phyloP scores from a whole-genome alignment of 2,329 filamentous ascomycete species.

The Aspergillus nomiae region DNA sequence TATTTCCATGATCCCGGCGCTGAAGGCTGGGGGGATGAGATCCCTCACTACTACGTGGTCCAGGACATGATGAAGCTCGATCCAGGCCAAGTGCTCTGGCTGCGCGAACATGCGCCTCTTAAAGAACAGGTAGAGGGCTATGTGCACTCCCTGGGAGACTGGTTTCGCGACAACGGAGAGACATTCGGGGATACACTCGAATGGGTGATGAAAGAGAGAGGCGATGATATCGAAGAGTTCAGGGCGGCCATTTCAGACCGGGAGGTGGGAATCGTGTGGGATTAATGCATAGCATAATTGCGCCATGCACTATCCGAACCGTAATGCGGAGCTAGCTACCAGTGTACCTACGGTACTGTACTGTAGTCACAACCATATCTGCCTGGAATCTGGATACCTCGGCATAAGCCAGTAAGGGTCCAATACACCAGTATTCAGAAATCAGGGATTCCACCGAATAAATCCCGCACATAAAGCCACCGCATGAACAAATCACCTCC shows the following conservation, averaged over 20 bases:
- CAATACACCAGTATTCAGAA: background rate
- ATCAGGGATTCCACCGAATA: background rate
- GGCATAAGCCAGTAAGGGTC: background rate
- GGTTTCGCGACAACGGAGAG: constrained; percentile 66
- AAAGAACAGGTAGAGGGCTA: constrained; percentile 61
- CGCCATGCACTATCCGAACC: background rate
- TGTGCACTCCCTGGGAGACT: constrained; percentile 55
- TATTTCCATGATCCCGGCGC: constrained; percentile 54
- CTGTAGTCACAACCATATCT: background rate
- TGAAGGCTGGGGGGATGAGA: constrained; percentile 68
- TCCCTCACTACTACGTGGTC: constrained; percentile 64
- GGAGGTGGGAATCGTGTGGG: constrained; percentile 34
- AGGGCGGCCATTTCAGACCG: constrained; percentile 31
- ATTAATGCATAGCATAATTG: constrained; percentile 7
- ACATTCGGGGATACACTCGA: constrained; percentile 62
- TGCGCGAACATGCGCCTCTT: constrained; percentile 57
- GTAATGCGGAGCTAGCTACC: background rate
- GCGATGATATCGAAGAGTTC: constrained; percentile 51
- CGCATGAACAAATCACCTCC: background rate
- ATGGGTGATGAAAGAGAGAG: constrained; percentile 58
- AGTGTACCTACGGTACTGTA: background rate
- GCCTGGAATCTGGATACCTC: too few relatives aligned
- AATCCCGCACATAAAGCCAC: background rate
- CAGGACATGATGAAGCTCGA: constrained; percentile 67
- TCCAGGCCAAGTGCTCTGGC: constrained; percentile 60